Base-by-base conservation (phyloP, 148 eudicot species). In the Rhododendron vialii region DNA sequence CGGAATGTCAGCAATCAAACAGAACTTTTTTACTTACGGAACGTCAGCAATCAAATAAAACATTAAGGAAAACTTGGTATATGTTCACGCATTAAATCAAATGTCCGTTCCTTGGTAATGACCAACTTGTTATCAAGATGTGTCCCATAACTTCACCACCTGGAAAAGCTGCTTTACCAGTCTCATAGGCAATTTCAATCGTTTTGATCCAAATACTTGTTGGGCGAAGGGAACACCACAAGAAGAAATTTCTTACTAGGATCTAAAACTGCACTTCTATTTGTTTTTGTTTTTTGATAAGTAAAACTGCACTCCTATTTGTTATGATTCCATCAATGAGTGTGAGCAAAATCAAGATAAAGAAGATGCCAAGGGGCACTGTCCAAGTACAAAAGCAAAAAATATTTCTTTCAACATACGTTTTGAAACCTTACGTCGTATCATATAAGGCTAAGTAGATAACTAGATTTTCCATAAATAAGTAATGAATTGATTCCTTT, bases 131-230 rank as follows among this genome's bases (percentile, higher is more conserved):
- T 90, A 88, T 91, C 93, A 84, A 91, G 91, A 88, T 89, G 93
- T 33, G 93, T 53, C 57, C 93, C 51, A 89, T 1, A 80, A 89
- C 81, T 83, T 91, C 89, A 50, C 91, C 91, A 63, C 90, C 91
- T 6, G 93, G 90, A 48, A 90, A 92, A 67, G 90, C 88, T 53
- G 82, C 84, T 84, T 81, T 69, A 17, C 91, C 89, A 78, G 91
- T 88, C 78, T 90, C 92, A 83, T 53, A 89, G 57, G 93, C 90
- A 84, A 89, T 91, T 90, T 85, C 89, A 36, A 95, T 95, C 55
- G 98, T 89, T 51, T 94, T 85, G 84, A 89, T 94, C 99, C 99
- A 96, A 51, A 94, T 95, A 73, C 98, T 24, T 7, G 0, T 20
- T 7, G 7, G 69, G 12, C 4, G 28, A 63, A 63, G 12, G 28